Evolutionary conservation across 768 basidiomycete genomes (phyloP).

Genomic region (Phanerochaete carnosa): DNA sequence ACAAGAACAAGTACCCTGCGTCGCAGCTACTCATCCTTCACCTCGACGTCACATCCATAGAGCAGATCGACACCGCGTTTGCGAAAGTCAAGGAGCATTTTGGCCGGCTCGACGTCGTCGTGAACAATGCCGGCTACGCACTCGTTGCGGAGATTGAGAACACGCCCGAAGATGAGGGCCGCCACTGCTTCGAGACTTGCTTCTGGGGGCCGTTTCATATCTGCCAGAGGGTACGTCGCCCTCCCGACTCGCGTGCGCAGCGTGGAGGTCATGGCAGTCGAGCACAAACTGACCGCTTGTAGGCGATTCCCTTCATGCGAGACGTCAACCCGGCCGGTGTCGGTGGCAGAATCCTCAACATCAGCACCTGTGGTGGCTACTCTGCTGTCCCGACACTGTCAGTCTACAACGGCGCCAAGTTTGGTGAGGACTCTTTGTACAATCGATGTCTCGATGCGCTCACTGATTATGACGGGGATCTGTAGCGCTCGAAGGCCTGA

Average conservation of each 20-base stretch:
- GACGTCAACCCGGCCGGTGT: conserved; percentile 32
- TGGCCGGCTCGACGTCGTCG: conserved; percentile 43
- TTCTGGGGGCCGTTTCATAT: conserved; percentile 19
- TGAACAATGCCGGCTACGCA: conserved; percentile 39
- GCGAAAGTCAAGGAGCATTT: conserved; percentile 30
- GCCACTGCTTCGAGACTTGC: conserved; percentile 34
- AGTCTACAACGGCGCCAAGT: conserved; percentile 13
- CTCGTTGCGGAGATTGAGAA: conserved; percentile 36
- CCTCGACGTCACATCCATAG: conserved; percentile 35
- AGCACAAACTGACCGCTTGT: conserved; percentile 9
- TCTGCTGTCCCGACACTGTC: not conserved
- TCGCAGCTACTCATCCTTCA: conserved; percentile 34
- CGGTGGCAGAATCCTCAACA: conserved; percentile 20
- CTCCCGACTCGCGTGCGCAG: too few relatives aligned
- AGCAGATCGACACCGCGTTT: conserved; percentile 35
- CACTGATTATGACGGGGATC: not conserved
- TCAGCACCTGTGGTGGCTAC: conserved; percentile 5
- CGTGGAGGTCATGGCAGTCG: not conserved
- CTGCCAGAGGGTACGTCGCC: not conserved
- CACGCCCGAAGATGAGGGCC: conserved; percentile 30
- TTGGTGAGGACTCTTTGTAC: conserved; percentile 10
- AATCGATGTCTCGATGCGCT: not conserved
- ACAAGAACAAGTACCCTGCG: conserved; percentile 24
- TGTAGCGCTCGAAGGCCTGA: conserved; percentile 34
- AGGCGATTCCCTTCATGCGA: conserved; percentile 31